Evolutionary conservation across 176 grass and related monocot species (phyloP), one percentile per base, ranked within the genome.

Genomic region (Rhynchospora breviuscula): DNA sequence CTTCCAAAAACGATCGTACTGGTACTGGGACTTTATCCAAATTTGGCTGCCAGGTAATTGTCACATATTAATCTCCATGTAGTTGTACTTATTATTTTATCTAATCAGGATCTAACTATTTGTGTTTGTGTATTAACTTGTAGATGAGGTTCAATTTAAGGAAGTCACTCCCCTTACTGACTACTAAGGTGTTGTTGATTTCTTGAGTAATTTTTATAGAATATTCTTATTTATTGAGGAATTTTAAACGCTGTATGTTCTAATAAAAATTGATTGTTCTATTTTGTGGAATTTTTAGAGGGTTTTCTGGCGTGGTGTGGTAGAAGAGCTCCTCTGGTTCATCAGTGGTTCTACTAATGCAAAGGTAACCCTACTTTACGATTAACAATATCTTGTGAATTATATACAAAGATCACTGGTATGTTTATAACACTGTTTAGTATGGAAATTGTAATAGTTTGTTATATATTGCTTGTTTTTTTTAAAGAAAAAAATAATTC

Each of bases 261-360:
- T 45, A 73, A 23, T 59, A 13, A 74, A 81, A 33, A 21, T 21
- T 62, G 8, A 9, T 14, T 7, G 2, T 80, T 31, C 2, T 70
- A 68, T 48, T 44, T 84, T 70, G 65, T 70, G 72, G 46, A 79
- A 80, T 58, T 21, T 33, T 62, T 67, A 64, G 94, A 93, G 85
- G 85, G 89, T 93, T 60, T 97, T 97, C 88, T 93, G 94, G 94
- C 84, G 91, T 73, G 94, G 88, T 82, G 89, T 93, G 83, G 82
- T 93, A 17, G 94, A 97, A 90, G 94, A 93, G 88, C 91, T 97
- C 25, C 67, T 97, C 63, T 97, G 94, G 94, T 97, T 97, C 82
- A 93, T 97, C 67, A 93, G 89, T 88, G 94, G 94, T 43, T 97
- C 88, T 22, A 97, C 94, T 66, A 93, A 88, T 84, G 89, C 88